Base-by-base conservation (phyloP, 345 rosid species). In the Lepidium sativum region DNA sequence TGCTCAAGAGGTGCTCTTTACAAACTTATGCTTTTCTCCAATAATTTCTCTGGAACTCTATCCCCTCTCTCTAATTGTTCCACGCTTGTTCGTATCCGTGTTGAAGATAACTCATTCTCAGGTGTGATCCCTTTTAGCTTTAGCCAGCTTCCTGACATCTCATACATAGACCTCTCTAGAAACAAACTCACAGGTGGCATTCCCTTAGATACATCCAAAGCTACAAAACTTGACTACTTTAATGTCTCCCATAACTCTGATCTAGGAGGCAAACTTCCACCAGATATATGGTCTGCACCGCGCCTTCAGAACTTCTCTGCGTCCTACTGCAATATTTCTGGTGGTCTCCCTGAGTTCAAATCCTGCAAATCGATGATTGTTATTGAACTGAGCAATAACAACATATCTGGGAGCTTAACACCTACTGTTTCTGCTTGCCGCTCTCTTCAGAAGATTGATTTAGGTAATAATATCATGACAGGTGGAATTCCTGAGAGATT, bases 281-380 rank as follows among this genome's bases (percentile, higher is more conserved):
- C 52, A 3, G 50, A 73, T 12, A 69, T 80, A 68, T 87, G 94
- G 94, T 87, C 96, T 76, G 45, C 63, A 61, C 80, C 85, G 5
- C 74, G 29, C 69, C 97, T 92, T 57, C 87, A 75, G 49, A 92
- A 89, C 71, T 86, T 92, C 79, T 92, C 97, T 31, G 97, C 91
- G 1, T 79, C 88, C 13, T 75, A 78, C 5, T 92, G 96, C 61
- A 77, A 78, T 38, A 74, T 89, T 70, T 74, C 86, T 2, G 88
- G 97, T 75, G 45, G 39, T 55, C 57, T 92, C 55, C 96, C 96
- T 65, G 69, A 75, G 10, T 81, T 89, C 49, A 38, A 56, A 25
- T 79, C 86, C 40, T 92, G 98, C 81, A 78, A 67, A 43, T 81
- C 82, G 13, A 56, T 86, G 72, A 79, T 81, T 16, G 86, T 79